Evolutionary conservation across 257 asterid species (phyloP), one percentile per base, ranked within the genome.

Genomic region (Ilex aquifolium): DNA sequence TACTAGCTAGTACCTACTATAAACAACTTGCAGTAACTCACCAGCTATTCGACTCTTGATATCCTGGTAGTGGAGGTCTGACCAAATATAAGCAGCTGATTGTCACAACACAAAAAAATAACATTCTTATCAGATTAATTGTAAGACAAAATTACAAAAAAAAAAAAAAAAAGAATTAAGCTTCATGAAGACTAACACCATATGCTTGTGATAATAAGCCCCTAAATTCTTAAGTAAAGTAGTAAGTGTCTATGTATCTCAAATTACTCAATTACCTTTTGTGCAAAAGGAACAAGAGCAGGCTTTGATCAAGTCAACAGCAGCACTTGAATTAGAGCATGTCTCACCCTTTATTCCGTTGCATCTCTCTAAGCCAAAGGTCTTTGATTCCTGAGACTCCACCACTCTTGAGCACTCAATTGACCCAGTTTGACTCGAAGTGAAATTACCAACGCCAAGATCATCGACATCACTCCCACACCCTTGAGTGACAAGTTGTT

Each of bases 231-330:
- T 7, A 53, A 15, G 15, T 2, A 6, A 14, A 52, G 1, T 6
- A 53, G 27, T 21, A 53, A 17, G 11, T 53, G 4, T 0, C 1
- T 3, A 53, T 7, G 27, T 10, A 10, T 21, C 4, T 14, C 6
- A 53, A 17, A 14, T 53, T 53, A 3, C n/a, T 3, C 15, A 6
- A 6, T 65, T 81, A 91, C 95, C 98, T 86, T 86, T 81, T 15
- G 88, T 80, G 80, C 98, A 91, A 74, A 91, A 88, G 1, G 92
- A 78, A 59, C 96, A 91, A 8, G 92, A 73, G 68, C 96, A 91
- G 56, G 79, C 30, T 67, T 69, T 82, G 65, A 85, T 80, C 11
- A 83, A 73, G 49, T 87, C 84, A 21, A 21, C 27, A 29, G 68
- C 77, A 14, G 44, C 69, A 65, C 59, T 70, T 53, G 63, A 65